Base-by-base conservation (phyloP, 2,329 filamentous ascomycete genomes). In the Plectosphaerella sp. region DNA sequence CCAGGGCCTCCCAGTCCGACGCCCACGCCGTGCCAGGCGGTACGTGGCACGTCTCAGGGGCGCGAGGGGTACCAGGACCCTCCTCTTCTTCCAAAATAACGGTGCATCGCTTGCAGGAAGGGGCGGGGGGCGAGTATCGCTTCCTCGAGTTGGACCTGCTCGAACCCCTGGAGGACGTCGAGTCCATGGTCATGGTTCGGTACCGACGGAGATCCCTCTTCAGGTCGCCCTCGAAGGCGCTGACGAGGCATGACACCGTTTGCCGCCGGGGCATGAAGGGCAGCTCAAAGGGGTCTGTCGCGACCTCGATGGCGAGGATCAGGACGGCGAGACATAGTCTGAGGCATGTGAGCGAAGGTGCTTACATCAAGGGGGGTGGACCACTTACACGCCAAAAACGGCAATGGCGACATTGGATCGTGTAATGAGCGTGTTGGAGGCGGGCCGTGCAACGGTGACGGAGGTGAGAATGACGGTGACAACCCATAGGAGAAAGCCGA, bases 401-500 rank as follows among this genome's bases (percentile, higher is more conserved):
- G 61, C 64, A 11, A 60, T 57, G 14, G 64, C 64, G 14, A 68
- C 55, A 28, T 57, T 57, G 7, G 56, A 47, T 28, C 56, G 52
- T 2, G 52, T 57, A 47, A 57, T 56, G 9, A 52, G 63, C 58
- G n/a, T 59, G 51, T 5, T 60, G 57, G 4, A 64, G 57, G 52
- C 7, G 56, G 49, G 28, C 59, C 50, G 14, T 3, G 61, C 58
- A 8, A 66, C 59, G 4, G 60, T 60, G 3, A 64, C 57, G 4
- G 63, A 54, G 5, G 54, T 54, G 11, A 57, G 55, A 6, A 67
- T 56, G 7, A 63, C 48, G 0, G 64, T 57, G 1, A 61, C 56
- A 0, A 57, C 47, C 68, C 68, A 71, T 9, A 65, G 51, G 0
- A 62, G 55, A 1, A 60, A 45, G 0, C 60, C 60, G 15, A 66